Evolutionary conservation across 345 rosid species (phyloP), one percentile per base, ranked within the genome.

Genomic region (Theobroma cacao): DNA sequence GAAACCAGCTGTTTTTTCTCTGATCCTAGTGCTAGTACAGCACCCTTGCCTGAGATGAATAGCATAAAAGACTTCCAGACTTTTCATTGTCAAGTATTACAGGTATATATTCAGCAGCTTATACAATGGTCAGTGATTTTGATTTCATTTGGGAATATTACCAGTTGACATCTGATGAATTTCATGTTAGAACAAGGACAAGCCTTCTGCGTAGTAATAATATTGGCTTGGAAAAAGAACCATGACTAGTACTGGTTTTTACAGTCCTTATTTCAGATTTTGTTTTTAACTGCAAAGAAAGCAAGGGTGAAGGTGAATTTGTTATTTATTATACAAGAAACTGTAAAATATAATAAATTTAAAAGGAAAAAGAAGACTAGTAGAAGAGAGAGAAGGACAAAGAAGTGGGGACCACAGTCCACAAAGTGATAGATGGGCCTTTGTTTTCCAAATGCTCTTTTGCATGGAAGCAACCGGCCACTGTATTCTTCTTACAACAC

Each of bases 401-500:
- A n/a, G 15, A 40, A 9, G 72, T 61, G 76, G 83, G 79, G 22
- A 28, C 83, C 83, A 52, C 65, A 33, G 72, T 13, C 63, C 58
- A 48, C 76, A 30, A 40, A 33, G 59, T 47, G 56, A 59, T 5
- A 41, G 67, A 53, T 20, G 48, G 76, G 78, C 22, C 66, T 45
- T 72, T 2, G 41, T 28, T 61, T 61, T 43, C 47, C 47, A 58
- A 65, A 20, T 58, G 70, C 38, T 31, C 34, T 58, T 77, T 81
- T 77, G 84, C 80, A 74, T 66, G 73, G 65, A 62, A 69, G 45
- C 52, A 65, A 77, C 74, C 80, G 61, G n/a, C 38, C 38, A 4
- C 43, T 14, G 71, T 24, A 4, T 38, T 65, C 15, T 65, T 64
- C 17, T 31, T 56, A 52, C 36, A 61, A 65, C 38, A n/a, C 18